Conservation (phyloP, 2,329 filamentous ascomycete species). For the Penicillium freii region DNA sequence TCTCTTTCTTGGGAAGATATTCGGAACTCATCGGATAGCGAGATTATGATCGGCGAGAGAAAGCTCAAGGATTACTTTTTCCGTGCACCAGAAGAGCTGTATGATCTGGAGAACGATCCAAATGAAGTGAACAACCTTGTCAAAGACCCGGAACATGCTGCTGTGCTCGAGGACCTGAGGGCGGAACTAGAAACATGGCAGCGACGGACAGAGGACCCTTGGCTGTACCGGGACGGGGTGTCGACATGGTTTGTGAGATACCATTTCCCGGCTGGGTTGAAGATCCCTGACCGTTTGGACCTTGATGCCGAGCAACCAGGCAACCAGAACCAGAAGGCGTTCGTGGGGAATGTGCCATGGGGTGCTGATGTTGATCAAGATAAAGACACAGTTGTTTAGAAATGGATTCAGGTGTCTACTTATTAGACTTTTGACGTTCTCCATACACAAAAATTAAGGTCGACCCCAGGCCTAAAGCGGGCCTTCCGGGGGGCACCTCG, state of each 20-base stretch:
- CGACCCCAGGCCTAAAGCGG: too few relatives aligned
- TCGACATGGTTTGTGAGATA: constrained; percentile 15
- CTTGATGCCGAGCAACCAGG: constrained; percentile 19
- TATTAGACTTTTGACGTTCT: neutral
- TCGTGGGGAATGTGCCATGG: neutral
- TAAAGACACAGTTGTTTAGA: neutral
- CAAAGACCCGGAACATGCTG: constrained; percentile 30
- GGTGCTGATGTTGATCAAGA: neutral
- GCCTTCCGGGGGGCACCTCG: too few relatives aligned
- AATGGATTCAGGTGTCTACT: neutral
- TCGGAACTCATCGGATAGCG: constrained; percentile 34
- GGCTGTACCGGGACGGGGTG: constrained; percentile 32
- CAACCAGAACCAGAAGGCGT: constrained; percentile 1
- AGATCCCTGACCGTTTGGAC: constrained; percentile 23
- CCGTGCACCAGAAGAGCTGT: constrained; percentile 48
- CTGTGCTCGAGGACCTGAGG: constrained; percentile 36
- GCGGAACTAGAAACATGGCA: constrained; percentile 36
- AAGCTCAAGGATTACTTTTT: constrained; percentile 46
- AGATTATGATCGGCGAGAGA: constrained; percentile 42
- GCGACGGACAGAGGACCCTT: constrained; percentile 33
- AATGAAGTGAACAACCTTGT: constrained; percentile 49
- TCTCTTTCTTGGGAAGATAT: constrained; percentile 48
- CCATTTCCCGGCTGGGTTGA: constrained; percentile 15
- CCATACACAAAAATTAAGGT: neutral
- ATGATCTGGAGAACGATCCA: constrained; percentile 48